Conservation (phyloP, 768 basidiomycete species). For the Amanita muscaria region DNA sequence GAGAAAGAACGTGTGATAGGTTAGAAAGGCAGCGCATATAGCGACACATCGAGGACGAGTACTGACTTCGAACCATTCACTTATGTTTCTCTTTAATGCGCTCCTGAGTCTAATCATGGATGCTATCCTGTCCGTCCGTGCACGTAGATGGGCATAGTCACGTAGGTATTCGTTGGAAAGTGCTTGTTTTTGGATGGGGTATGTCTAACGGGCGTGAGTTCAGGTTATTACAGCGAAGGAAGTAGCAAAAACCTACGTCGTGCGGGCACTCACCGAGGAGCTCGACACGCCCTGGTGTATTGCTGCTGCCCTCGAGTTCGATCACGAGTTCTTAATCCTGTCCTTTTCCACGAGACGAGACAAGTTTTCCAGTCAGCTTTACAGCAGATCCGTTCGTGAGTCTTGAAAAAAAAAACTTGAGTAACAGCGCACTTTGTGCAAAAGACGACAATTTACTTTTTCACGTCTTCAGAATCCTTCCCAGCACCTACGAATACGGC, state of each 20-base stretch:
- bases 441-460: slow-evolving; percentile 17
- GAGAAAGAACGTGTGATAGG: not conserved
- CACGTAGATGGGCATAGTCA: slow-evolving; percentile 81
- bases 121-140: slow-evolving; percentile 63
- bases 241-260: slow-evolving; percentile 20
- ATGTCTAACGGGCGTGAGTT: slow-evolving; percentile 38
- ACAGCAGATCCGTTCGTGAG: slow-evolving; percentile 17
- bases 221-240: not conserved
- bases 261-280: slow-evolving; percentile 41
- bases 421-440: not conserved
- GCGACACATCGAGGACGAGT: not conserved
- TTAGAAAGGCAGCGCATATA: not conserved
- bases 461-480: slow-evolving; percentile 21
- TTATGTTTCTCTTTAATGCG: slow-evolving; percentile 43
- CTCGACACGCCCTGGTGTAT: slow-evolving; percentile 19
- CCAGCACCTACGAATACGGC: slow-evolving; percentile 53
- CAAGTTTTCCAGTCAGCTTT: slow-evolving; percentile 29
- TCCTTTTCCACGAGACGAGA: slow-evolving; percentile 33
- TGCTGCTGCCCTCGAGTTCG: slow-evolving; percentile 22
- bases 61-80: slow-evolving; percentile 66
- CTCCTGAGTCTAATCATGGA: slow-evolving; percentile 73
- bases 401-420: slow-evolving; percentile 9
- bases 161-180: slow-evolving; percentile 74
- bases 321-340: slow-evolving; percentile 43
- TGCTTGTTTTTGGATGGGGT: slow-evolving; percentile 89